Percentiles rank a stretch among this genome's conserved stretches.
Evolutionary conservation across 2,329 filamentous ascomycete genomes (phyloP).

Genomic region (Lasiodiplodia hormozganensis): DNA sequence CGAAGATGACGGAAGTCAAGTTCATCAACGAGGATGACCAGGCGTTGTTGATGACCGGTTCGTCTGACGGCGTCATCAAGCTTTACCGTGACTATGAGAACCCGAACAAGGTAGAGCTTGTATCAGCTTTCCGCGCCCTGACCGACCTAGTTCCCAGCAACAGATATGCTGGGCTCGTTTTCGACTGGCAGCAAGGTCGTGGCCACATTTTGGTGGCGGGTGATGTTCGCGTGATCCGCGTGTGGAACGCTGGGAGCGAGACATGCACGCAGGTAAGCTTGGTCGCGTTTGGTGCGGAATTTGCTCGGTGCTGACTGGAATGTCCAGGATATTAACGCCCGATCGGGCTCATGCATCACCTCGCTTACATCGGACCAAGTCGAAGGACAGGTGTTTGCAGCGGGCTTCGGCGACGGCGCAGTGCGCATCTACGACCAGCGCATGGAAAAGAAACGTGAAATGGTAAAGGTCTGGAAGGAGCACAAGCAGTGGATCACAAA

Average conservation of each 20-base stretch:
- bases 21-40: constrained; percentile 99
- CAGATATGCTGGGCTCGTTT: constrained; percentile 92
- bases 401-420: constrained; percentile 94
- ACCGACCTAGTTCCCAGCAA: constrained; percentile 94
- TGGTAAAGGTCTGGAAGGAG: constrained; percentile 97
- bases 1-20: constrained; percentile 90
- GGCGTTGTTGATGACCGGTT: constrained; percentile 91
- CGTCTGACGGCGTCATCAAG: constrained; percentile 91
- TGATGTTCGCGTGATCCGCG: constrained; percentile 91
- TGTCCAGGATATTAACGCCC: constrained; percentile 81
- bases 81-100: constrained; percentile 93
- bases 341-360: constrained; percentile 94
- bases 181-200: constrained; percentile 99
- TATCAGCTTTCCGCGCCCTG: constrained; percentile 88
- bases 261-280: constrained; percentile 75
- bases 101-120: constrained; percentile 77
- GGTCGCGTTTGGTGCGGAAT: neutral
- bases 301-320: constrained; percentile 20
- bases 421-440: constrained; percentile 94
- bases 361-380: constrained; percentile 97
- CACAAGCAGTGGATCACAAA: constrained; percentile 96
- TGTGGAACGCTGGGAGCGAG: constrained; percentile 95
- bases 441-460: constrained; percentile 80
- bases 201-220: constrained; percentile 94
- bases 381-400: constrained; percentile 93